These are phyloP conservation scores for Colletotrichum aenigma DNA, from an alignment of 2,329 filamentous ascomycete species.

Conservation along the genomic window DNA sequence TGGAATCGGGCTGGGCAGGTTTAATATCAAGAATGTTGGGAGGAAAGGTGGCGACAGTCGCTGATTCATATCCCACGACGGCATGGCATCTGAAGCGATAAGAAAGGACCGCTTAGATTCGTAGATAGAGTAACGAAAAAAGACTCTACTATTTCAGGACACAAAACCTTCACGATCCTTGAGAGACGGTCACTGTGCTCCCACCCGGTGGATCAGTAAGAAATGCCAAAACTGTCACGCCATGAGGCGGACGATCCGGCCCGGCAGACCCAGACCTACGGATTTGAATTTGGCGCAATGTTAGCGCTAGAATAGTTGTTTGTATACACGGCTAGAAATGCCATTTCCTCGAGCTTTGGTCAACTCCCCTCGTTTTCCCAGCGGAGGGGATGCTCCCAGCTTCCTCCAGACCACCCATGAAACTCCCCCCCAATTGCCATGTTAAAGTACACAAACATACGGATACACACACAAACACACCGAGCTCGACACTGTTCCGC, in stretches of 20 bases:
- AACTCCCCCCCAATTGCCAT: conserved; percentile 16
- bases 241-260: not conserved
- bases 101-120: not conserved
- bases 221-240: not conserved
- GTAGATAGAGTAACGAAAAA: not conserved
- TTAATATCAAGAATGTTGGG: not conserved
- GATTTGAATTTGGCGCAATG: not conserved
- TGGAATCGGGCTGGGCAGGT: not conserved
- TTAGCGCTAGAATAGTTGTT: not conserved
- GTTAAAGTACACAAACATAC: conserved; percentile 5
- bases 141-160: not conserved
- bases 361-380: not conserved
- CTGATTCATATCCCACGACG: not conserved
- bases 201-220: rapidly evolving
- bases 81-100: not conserved
- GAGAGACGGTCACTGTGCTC: not conserved
- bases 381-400: not conserved
- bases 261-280: not conserved
- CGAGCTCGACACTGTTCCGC: not conserved
- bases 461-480: not conserved
- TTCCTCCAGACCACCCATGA: not conserved
- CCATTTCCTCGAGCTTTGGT: not conserved
- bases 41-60: not conserved
- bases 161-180: not conserved
- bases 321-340: not conserved